phyloP scores from a whole-genome alignment of 176 grass and related monocot species.

The Leersia perrieri region DNA sequence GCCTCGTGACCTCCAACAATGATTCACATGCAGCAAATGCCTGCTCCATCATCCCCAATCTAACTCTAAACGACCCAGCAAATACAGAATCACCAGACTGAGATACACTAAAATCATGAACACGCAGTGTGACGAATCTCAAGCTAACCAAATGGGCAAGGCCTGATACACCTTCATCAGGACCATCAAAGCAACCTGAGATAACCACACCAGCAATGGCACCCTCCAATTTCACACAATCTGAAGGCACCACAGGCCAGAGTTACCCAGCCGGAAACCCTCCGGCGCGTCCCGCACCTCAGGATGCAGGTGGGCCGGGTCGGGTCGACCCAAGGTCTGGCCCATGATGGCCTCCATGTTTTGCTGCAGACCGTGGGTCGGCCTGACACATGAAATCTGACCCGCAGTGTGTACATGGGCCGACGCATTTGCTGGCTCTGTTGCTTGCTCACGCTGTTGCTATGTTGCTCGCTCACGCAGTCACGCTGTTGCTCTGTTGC shows the following conservation, averaged over 20 bases:
- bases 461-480: too few species aligned
- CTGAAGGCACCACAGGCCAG: conserved; percentile 65
- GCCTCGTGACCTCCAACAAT: conserved; percentile 65
- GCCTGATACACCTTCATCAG: conserved; percentile 71
- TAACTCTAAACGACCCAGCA: conserved; percentile 41
- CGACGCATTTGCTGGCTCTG: too few species aligned
- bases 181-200: conserved; percentile 67
- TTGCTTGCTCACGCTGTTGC: too few species aligned
- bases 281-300: conserved; percentile 53
- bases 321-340: too few species aligned
- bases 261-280: conserved; percentile 63
- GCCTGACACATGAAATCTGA: too few species aligned
- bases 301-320: too few species aligned
- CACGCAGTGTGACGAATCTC: conserved; percentile 57
- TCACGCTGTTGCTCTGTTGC: too few species aligned
- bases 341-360: too few species aligned
- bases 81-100: neutral
- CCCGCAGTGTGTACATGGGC: too few species aligned
- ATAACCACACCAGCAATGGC: conserved; percentile 30
- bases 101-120: neutral
- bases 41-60: conserved; percentile 64
- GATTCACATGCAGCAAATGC: conserved; percentile 63
- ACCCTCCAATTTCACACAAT: conserved; percentile 62
- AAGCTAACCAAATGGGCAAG: conserved; percentile 67
- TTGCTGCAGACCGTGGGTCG: too few species aligned